Evolutionary conservation across 2,329 filamentous ascomycete species (phyloP), one percentile per base, ranked within the genome.

Genomic region (Ceratocystis lukuohia): DNA sequence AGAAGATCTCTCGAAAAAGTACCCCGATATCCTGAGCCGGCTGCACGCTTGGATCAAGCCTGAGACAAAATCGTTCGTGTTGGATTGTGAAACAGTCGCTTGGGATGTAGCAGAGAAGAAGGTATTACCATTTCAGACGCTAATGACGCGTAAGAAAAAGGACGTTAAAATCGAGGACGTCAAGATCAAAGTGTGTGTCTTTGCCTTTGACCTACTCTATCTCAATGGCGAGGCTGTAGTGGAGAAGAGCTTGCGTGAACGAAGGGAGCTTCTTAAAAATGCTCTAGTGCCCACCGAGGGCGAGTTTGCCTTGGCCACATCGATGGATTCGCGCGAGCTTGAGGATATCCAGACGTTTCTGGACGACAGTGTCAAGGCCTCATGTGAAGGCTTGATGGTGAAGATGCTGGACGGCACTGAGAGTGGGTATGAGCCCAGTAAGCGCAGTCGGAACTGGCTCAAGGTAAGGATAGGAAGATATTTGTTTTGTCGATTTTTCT

Each of bases 131-230:
- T 99, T 99, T 79, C 94, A 99, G 75, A 91, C 96, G 74, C 82
- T 99, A 57, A 97, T 97, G 94, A 97, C 94, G 15, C 84, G 94
- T 65, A 99, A 99, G 79, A 88, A 89, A 75, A 99, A 97, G 77
- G 93, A 97, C 71, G 94, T 97, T 72, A 96, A 96, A 75, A 81
- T 89, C 6, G 92, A 96, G 73, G 93, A 97, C 71, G 88, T 97
- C 69, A 96, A 95, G 74, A 88, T 97, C 77, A 94, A 96, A 74
- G 93, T 97, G 57, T 97, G 92, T 75, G 91, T 97, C 8, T 97
- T 96, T 75, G 94, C 93, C 2, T 97, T 97, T 74, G 94, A 97
- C 73, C 78, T 99, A 66, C 81, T 99, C 8, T 99, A 94, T 75
- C 81, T 96, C 67, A 96, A 99, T 71, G 94, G 92, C 66, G 87